phyloP scores from a whole-genome alignment of 257 asterid genomes.

The Nicotiana sylvestris region DNA sequence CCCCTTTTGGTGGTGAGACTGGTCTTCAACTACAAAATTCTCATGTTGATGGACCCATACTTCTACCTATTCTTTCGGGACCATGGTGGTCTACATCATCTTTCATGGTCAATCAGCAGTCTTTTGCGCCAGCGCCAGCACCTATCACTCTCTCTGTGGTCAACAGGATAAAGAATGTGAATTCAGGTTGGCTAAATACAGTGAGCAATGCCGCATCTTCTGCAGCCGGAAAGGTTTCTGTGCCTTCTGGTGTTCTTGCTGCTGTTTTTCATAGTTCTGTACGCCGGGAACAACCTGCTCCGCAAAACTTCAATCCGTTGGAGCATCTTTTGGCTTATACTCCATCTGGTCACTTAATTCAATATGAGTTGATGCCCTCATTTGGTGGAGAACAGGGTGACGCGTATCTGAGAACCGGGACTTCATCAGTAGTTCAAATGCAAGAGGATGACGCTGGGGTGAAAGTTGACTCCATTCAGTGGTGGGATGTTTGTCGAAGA shows the following conservation, averaged over 20 bases:
- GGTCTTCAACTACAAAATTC: conserved; percentile 39
- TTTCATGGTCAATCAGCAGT: conserved; percentile 31
- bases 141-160: conserved; percentile 41
- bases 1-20: conserved; percentile 49
- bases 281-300: conserved; percentile 26
- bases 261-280: conserved; percentile 39
- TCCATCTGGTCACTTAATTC: conserved; percentile 46
- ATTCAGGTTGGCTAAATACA: conserved; percentile 34
- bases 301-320: conserved; percentile 20
- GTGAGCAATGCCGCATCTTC: conserved; percentile 49
- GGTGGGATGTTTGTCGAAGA: conserved; percentile 57
- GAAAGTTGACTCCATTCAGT: conserved; percentile 40
- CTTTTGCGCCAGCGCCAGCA: conserved; percentile 24
- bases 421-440: conserved; percentile 31
- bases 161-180: conserved; percentile 37
- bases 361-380: conserved; percentile 40
- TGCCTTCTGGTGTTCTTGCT: conserved; percentile 38
- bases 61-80: conserved; percentile 32
- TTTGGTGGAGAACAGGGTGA: conserved; percentile 31
- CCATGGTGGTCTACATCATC: conserved; percentile 52
- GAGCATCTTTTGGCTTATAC: conserved; percentile 45
- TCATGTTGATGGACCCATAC: conserved; percentile 31
- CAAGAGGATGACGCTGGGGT: conserved; percentile 43
- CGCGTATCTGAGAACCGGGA: conserved; percentile 27
- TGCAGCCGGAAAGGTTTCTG: conserved; percentile 37